Evolutionary conservation across 2,329 filamentous ascomycete genomes (phyloP).

Genomic region (Trichoderma sp.): DNA sequence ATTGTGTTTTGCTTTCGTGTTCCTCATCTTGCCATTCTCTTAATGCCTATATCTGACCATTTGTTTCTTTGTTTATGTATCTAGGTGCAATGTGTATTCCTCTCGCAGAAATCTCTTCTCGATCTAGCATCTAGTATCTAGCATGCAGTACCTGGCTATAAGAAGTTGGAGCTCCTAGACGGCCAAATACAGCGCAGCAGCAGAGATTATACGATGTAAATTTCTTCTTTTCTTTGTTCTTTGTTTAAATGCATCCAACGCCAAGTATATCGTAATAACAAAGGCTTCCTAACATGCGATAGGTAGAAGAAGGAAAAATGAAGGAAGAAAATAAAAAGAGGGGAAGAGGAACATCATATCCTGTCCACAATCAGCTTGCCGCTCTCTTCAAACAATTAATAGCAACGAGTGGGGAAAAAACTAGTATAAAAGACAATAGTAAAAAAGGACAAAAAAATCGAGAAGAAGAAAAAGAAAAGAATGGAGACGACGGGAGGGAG

Average conservation of each 20-base stretch:
- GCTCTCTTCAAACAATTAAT: conserved; percentile 22
- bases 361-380: conserved; percentile 16
- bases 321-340: not conserved
- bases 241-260: conserved; percentile 21
- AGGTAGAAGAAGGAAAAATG: not conserved
- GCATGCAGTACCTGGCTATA: not conserved
- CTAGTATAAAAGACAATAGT: not conserved
- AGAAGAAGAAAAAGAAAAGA: not conserved
- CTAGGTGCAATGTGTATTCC: not conserved
- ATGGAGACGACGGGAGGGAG: not conserved
- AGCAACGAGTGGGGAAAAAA: conserved; percentile 11
- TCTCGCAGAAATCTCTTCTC: not conserved
- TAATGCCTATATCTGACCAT: not conserved
- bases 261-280: conserved; percentile 22
- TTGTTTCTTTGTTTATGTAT: not conserved
- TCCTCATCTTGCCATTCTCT: not conserved
- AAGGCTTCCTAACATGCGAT: conserved; percentile 13
- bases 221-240: not conserved
- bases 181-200: not conserved
- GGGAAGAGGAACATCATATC: conserved; percentile 20
- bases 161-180: not conserved
- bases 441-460: not conserved
- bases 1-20: not conserved
- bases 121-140: not conserved
- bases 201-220: not conserved